These are phyloP conservation scores for Vigna nakashimae DNA, from an alignment of 306 rosid species.

Conservation along the genomic window DNA sequence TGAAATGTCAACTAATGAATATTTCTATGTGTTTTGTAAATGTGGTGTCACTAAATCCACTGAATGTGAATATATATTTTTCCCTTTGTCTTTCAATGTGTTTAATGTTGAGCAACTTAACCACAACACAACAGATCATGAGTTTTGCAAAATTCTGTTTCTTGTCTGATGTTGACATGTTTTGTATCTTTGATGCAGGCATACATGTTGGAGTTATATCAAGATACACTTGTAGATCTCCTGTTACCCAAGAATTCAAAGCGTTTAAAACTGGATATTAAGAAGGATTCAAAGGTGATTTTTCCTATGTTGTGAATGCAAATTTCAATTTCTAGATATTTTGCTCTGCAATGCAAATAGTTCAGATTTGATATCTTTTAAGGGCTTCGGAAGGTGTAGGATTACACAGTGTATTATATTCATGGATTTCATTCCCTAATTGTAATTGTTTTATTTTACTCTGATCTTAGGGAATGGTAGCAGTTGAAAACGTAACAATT, in stretches of 20 bases:
- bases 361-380: background rate
- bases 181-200: slow-evolving; percentile 62
- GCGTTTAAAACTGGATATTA: slow-evolving; percentile 79
- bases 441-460: slow-evolving; percentile 34
- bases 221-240: slow-evolving; percentile 94
- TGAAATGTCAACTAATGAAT: background rate
- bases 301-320: slow-evolving; percentile 13
- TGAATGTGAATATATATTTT: background rate
- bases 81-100: background rate
- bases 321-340: slow-evolving; percentile 7
- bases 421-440: slow-evolving; percentile 18
- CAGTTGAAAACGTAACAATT: slow-evolving; percentile 76
- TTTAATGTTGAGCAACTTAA: slow-evolving; percentile 10
- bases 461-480: slow-evolving; percentile 85
- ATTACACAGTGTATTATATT: background rate
- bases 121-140: slow-evolving; percentile 16
- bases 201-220: slow-evolving; percentile 91
- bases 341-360: slow-evolving; percentile 5
- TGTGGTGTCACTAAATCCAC: slow-evolving; percentile 1
- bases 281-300: slow-evolving; percentile 90
- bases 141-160: slow-evolving; percentile 2
- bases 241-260: slow-evolving; percentile 76
- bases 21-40: slow-evolving; percentile 8
- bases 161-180: slow-evolving; percentile 18
- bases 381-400: background rate